These are phyloP conservation scores for Xylariales sp. DNA, from an alignment of 2,329 filamentous ascomycete species.

Conservation along the genomic window DNA sequence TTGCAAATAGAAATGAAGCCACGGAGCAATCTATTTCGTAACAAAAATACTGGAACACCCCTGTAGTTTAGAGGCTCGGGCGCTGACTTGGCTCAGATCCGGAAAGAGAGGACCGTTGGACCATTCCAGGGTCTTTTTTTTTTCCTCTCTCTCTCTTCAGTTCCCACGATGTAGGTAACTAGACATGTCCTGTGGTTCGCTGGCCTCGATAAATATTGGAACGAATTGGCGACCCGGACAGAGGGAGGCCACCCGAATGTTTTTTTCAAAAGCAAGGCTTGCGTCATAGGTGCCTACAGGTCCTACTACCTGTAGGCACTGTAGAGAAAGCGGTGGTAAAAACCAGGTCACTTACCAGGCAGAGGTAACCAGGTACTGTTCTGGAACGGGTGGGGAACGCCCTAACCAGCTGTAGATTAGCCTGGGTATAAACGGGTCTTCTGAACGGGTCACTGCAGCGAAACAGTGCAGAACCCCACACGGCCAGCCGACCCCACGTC, in stretches of 20 bases:
- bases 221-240: not conserved
- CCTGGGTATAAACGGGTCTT: not conserved
- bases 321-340: too few species aligned
- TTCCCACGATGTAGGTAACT: not conserved
- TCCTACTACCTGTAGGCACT: too few species aligned
- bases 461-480: conserved; percentile 12
- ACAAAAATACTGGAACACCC: conserved; percentile 42
- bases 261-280: conserved; percentile 4
- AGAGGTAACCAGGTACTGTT: too few species aligned
- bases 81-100: conserved; percentile 32
- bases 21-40: conserved; percentile 51
- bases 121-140: conserved; percentile 1
- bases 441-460: conserved; percentile 10
- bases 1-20: conserved; percentile 49
- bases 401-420: not conserved
- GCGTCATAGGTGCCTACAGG: conserved; percentile 24
- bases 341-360: too few species aligned
- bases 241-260: not conserved
- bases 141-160: not conserved
- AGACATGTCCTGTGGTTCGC: too few species aligned
- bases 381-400: too few species aligned
- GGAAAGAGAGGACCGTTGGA: conserved; percentile 14
- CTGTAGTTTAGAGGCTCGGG: conserved; percentile 42
- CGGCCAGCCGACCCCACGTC: conserved; percentile 16
- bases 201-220: not conserved